Evolutionary conservation across 371 early-diverging fungal genomes (phyloP), one percentile per base, ranked within the genome.

Genomic region (Mortierella sp.): DNA sequence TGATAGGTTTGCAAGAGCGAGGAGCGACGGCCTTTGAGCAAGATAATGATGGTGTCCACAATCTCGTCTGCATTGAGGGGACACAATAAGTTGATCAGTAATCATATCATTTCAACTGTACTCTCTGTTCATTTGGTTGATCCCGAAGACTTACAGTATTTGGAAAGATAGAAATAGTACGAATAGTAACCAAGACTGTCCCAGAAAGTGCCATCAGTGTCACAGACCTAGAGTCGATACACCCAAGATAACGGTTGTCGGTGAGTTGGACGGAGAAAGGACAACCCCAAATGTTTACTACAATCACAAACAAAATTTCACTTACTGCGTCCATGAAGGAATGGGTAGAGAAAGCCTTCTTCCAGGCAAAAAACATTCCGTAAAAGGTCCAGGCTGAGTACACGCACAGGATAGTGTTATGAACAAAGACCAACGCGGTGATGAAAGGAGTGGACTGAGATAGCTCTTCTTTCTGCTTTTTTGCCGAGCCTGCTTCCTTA

Each of bases 1-100:
- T 96, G 97, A 76, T 95, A 96, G 45, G 92, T 92, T 83, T 96
- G 97, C 74, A 96, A 87, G 35, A 93, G 90, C 37, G 94, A 94
- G 0, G 93, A 89, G 28, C 90, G 91, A 58, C 94, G 91, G 45
- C 93, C 95, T 85, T 96, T 96, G 70, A 91, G 72, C 39, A 96
- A 83, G 69, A 96, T 93, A 69, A 96, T 95, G 60, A 91, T 88
- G 26, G 96, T 96, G 81, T 96, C 96, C 62, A 96, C 80, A 47
- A 96, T 88, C 86, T 96, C 95, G 84, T 95, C 74, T 78, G 59
- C 32, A 22, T 20, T 24, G 10, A n/a, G 22, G 16, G 32, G 22
- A 52, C 6, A 18, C 11, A 52, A 35, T 8, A 35, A 35, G 35
- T 35, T 35, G 35, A 8, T 35, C 35, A 35, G 35, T 35, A 35